Evolutionary conservation across 768 basidiomycete species (phyloP), one percentile per base, ranked within the genome.

Genomic region (Candolleomyces aberdarensis): DNA sequence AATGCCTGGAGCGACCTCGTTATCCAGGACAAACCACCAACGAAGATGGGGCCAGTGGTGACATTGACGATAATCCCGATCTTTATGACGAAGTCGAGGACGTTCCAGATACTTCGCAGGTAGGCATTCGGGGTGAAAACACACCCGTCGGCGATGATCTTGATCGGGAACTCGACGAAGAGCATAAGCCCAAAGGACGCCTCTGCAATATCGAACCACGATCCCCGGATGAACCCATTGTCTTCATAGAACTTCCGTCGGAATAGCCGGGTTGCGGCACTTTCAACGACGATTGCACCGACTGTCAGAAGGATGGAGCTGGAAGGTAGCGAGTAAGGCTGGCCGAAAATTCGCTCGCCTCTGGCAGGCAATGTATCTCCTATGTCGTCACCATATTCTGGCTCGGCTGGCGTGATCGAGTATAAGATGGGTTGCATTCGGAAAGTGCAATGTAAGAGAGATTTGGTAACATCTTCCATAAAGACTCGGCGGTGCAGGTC

Each of bases 51-150:
- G 1, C 84, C 85, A 0, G 87, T 89, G 0, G 82, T 79, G 55
- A 91, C 81, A 63, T 92, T 95, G 68, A 89, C 79, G 26, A 94
- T 72, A 36, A 96, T 73, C 5, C 92, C 90, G 39, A 77, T 71
- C 77, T 98, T 84, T 70, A 98, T 89, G 69, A 92, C 71, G 65
- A 96, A 88, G 74, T 98, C 96, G 60, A 98, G 76, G 66, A 89
- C 72, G 71, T 98, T 98, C 94, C 95, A 98, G 9, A 95, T 87
- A 63, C 91, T 92, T 29, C 88, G 87, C 31, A 97, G 72, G 70
- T 98, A 98, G 0, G 94, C 94, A 66, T 95, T 95, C 0, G 94
- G 94, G 0, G 91, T 88, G 75, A 95, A 94, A 14, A 90, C 69
- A 72, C 96, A 90, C 0, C 96, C 96, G 68, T 98, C 96, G 0